Base-by-base conservation (phyloP, 2,329 filamentous ascomycete genomes). In the Paraconiothyrium brasiliense region DNA sequence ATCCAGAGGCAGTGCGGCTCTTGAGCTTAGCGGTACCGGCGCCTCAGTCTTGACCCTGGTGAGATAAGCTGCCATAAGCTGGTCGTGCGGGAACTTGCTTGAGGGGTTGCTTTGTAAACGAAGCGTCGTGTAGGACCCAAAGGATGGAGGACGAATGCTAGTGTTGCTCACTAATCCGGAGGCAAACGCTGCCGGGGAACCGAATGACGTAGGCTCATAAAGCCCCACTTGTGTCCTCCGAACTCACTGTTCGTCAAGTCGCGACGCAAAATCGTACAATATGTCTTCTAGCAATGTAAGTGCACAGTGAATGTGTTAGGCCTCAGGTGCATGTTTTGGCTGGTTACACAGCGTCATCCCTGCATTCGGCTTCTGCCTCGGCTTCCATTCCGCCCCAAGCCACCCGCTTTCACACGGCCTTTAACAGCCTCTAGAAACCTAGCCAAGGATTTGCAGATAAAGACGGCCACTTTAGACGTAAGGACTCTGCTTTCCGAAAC, bases 381-480 rank as follows among this genome's bases (percentile, higher is more conserved):
- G 49, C 51, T 4, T 24, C 43, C 24, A n/a, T 24, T n/a, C 52
- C 14, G 22, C 34, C 22, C 51, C 24, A 22, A 16, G 20, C 22
- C 14, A 37, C 9, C 14, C 22, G 41, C 37, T 22, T 22, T 10
- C 22, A 13, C 27, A 37, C n/a, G 16, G 24, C 32, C 27, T 48
- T n/a, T 56, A 27, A 56, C 54, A 37, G 20, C 8, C 1, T 16
- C 14, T 30, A 56, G 54, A 35, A 27, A 39, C 32, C 51, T 22
- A 27, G 39, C 14, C 3, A 43, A 27, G 24, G 37, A 14, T 54
- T 56, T 32, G 67, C 73, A 16, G 76, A 85, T 66, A 74, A 77
- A 35, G 82, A 86, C 62, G 87, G 87, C 10, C 80, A 83, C n/a
- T 89, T 89, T 69, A 79, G 82, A 2, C 82, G 87, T 11, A 83